A percentile compares a stretch with the other conserved stretches of the same genome.
phyloP scores from a whole-genome alignment of 2,329 filamentous ascomycete genomes.

The Paraphoma chrysanthemicola region DNA sequence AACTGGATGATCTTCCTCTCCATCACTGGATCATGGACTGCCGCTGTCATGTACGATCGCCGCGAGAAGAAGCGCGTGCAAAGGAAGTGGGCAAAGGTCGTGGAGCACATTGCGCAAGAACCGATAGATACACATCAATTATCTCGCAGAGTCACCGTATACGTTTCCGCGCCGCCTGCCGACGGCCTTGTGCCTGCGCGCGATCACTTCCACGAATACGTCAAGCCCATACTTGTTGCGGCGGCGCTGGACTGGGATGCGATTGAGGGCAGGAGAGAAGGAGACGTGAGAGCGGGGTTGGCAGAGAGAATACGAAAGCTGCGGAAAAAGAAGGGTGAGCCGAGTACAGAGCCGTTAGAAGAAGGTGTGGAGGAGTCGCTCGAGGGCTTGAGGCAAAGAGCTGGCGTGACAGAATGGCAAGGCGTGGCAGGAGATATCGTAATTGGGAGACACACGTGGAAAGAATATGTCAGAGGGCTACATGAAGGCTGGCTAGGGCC shows the following conservation, averaged over 20 bases:
- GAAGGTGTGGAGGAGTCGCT: conserved; percentile 66
- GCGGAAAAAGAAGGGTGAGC: conserved; percentile 67
- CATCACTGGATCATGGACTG: conserved; percentile 77
- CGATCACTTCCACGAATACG: conserved; percentile 94
- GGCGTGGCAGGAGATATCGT: conserved; percentile 85
- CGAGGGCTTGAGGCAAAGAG: conserved; percentile 67
- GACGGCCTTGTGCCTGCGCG: conserved; percentile 85
- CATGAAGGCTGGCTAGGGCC: conserved; percentile 98
- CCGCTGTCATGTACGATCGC: conserved; percentile 88
- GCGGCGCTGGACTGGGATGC: conserved; percentile 96
- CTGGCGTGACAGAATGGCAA: conserved; percentile 73
- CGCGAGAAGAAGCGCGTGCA: conserved; percentile 86
- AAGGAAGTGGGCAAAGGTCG: conserved; percentile 83
- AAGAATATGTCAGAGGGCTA: conserved; percentile 90
- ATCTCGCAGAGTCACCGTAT: conserved; percentile 84
- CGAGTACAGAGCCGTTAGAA: conserved; percentile 50
- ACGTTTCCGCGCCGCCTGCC: conserved; percentile 83
- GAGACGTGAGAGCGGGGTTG: conserved; percentile 86
- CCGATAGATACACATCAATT: conserved; percentile 74
- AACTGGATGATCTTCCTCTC: conserved; percentile 98
- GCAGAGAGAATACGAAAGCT: conserved; percentile 81
- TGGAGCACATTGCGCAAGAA: conserved; percentile 83
- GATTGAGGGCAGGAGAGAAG: conserved; percentile 87
- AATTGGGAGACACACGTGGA: conserved; percentile 92
- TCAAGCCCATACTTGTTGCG: conserved; percentile 89